phyloP scores from a whole-genome alignment of 768 basidiomycete genomes.

The Mycena floridula region DNA sequence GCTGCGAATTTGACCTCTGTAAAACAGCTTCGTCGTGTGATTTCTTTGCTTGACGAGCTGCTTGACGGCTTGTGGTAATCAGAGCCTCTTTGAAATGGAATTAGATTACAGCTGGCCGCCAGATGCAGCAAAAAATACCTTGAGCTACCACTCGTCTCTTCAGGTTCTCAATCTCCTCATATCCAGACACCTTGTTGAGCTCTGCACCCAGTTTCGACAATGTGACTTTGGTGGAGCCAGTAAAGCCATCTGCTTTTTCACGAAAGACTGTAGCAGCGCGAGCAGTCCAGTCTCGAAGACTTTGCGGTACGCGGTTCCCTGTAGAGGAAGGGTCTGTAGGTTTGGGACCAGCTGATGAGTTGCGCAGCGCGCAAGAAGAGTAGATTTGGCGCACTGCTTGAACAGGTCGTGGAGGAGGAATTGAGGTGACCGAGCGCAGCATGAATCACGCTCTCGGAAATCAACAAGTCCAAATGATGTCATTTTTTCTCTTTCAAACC shows the following conservation, averaged over 20 bases:
- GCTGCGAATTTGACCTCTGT: conserved; percentile 78
- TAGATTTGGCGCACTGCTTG: too few species aligned
- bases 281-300: conserved; percentile 43
- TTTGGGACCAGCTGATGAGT: too few species aligned
- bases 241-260: conserved; percentile 51
- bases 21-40: conserved; percentile 76
- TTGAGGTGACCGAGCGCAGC: too few species aligned
- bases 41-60: conserved; percentile 66
- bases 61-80: conserved; percentile 61
- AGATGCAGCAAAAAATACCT: too few species aligned
- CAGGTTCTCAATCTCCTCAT: conserved; percentile 80
- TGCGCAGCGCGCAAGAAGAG: too few species aligned
- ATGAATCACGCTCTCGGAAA: too few species aligned
- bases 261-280: conserved; percentile 40
- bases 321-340: too few species aligned
- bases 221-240: conserved; percentile 45
- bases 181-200: conserved; percentile 87
- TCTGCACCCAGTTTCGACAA: conserved; percentile 73
- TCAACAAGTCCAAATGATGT: too few species aligned
- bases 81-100: conserved; percentile 51
- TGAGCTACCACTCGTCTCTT: conserved; percentile 73
- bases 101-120: too few species aligned
- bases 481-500: too few species aligned
- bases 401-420: too few species aligned
- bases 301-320: too few species aligned